These are phyloP conservation scores for Penicillium goetzii DNA, from an alignment of 495 filamentous ascomycete species.

Conservation along the genomic window DNA sequence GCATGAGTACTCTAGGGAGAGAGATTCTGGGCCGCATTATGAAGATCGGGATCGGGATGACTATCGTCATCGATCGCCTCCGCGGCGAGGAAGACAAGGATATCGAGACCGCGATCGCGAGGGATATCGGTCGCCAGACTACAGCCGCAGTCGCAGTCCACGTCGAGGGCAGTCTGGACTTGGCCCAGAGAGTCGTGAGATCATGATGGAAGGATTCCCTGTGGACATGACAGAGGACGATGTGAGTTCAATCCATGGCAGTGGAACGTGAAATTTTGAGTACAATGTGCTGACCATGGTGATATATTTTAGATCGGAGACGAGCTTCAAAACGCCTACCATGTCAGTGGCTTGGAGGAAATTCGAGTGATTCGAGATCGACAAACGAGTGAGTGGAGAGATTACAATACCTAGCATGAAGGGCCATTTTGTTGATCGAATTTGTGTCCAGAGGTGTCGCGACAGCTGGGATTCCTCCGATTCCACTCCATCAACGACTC, in stretches of 20 bases:
- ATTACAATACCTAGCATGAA: not conserved
- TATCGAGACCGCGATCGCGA: constrained; percentile 63
- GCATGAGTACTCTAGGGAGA: constrained; percentile 40
- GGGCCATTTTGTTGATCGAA: constrained; percentile 1
- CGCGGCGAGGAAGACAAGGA: constrained; percentile 40
- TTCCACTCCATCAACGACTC: constrained; percentile 64
- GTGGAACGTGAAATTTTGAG: not conserved
- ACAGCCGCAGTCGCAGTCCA: constrained; percentile 48
- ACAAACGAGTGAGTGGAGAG: constrained; percentile 58
- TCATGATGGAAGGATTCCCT: constrained; percentile 65
- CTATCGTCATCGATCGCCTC: constrained; percentile 45
- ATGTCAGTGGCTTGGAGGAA: constrained; percentile 62
- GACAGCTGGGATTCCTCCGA: constrained; percentile 69
- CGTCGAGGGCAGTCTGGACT: constrained; percentile 48
- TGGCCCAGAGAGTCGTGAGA: constrained; percentile 59
- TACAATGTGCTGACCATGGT: constrained; percentile 5
- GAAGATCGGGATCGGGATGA: constrained; percentile 49
- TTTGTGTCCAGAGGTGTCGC: constrained; percentile 54
- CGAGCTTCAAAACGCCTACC: constrained; percentile 62
- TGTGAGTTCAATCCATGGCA: constrained; percentile 36
- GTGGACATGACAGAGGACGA: constrained; percentile 64
- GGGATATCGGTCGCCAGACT: constrained; percentile 55
- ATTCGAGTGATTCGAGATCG: constrained; percentile 68
- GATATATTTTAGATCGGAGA: constrained; percentile 57
- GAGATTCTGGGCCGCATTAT: constrained; percentile 36